A percentile compares a stretch with the other conserved stretches of the same genome.
Evolutionary conservation across 805 yeast genomes (phyloP).

Genomic region (Kluyveromyces wickerhamii): DNA sequence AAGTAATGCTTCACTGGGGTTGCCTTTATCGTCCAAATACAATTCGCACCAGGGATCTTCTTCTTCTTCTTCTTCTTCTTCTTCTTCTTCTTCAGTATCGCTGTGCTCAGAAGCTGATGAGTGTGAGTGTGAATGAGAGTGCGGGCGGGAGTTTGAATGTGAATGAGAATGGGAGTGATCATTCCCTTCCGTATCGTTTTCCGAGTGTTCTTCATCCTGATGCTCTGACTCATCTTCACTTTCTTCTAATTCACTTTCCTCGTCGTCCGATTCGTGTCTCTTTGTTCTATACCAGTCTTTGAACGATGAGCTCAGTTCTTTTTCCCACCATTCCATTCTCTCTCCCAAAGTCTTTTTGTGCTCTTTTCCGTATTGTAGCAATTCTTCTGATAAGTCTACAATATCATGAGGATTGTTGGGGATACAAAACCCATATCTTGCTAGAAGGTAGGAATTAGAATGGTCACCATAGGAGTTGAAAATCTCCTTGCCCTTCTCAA

Average conservation of each 20-base stretch:
- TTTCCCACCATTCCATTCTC: constrained; percentile 22
- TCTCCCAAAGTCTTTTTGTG: constrained; percentile 10
- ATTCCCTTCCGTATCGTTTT: no score
- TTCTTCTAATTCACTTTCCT: constrained; percentile 9
- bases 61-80: constrained; percentile 13
- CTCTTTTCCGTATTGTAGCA: constrained; percentile 10
- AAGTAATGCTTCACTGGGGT: constrained; percentile 37
- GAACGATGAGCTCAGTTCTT: constrained; percentile 13
- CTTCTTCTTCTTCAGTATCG: no score
- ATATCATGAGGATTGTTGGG: constrained; percentile 47
- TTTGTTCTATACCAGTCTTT: constrained; percentile 12
- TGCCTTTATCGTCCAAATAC: constrained; percentile 35
- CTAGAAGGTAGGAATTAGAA: constrained; percentile 54
- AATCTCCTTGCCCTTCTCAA: constrained; percentile 49
- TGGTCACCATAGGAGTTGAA: constrained; percentile 80
- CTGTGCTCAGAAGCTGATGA: no score
- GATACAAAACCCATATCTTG: constrained; percentile 72
- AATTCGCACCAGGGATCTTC: constrained; percentile 39
- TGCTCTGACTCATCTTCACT: constrained; percentile 5
- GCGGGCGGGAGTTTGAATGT: no score
- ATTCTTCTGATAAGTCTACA: constrained; percentile 42
- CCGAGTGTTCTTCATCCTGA: not conserved
- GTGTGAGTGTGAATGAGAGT: no score
- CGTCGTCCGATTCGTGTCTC: constrained; percentile 10
- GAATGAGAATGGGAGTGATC: no score